Percentiles rank a stretch among this genome's conserved stretches.
phyloP scores from a whole-genome alignment of 192 early-diverging fungal genomes.

The Backusella tuberculispora region DNA sequence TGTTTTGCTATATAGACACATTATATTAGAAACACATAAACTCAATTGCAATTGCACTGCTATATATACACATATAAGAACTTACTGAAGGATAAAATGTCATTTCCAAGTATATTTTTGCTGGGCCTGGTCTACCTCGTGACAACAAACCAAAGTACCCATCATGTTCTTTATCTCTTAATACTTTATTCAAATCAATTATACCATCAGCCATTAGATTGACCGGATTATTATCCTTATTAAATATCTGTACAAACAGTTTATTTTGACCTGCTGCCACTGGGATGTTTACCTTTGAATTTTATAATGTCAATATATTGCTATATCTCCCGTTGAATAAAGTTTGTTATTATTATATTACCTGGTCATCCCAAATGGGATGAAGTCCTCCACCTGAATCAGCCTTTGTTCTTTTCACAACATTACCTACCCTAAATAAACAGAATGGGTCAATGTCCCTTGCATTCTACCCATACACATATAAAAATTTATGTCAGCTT shows the following conservation, averaged over 20 bases:
- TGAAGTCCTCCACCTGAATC: slow-evolving; percentile 54
- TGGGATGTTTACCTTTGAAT: slow-evolving; percentile 17
- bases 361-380: slow-evolving; percentile 63
- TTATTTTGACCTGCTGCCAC: not conserved
- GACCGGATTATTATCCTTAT: slow-evolving; percentile 5
- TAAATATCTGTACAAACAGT: slow-evolving; percentile 5
- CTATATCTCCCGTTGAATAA: not conserved
- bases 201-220: slow-evolving; percentile 16
- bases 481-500: not conserved
- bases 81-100: slow-evolving; percentile 21
- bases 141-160: not conserved
- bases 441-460: slow-evolving; percentile 46
- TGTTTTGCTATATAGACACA: not conserved
- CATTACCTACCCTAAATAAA: slow-evolving; percentile 49
- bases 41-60: not conserved
- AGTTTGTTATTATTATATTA: slow-evolving; percentile 21
- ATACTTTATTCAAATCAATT: slow-evolving; percentile 10
- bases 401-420: slow-evolving; percentile 46
- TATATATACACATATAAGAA: not conserved
- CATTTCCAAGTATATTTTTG: slow-evolving; percentile 8
- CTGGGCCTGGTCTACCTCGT: slow-evolving; percentile 1
- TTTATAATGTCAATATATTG: not conserved
- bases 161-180: slow-evolving; percentile 16
- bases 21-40: not conserved
- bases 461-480: not conserved